Evolutionary conservation across 2,329 filamentous ascomycete genomes (phyloP), one percentile per base, ranked within the genome.

Genomic region (Fulvia fulva): DNA sequence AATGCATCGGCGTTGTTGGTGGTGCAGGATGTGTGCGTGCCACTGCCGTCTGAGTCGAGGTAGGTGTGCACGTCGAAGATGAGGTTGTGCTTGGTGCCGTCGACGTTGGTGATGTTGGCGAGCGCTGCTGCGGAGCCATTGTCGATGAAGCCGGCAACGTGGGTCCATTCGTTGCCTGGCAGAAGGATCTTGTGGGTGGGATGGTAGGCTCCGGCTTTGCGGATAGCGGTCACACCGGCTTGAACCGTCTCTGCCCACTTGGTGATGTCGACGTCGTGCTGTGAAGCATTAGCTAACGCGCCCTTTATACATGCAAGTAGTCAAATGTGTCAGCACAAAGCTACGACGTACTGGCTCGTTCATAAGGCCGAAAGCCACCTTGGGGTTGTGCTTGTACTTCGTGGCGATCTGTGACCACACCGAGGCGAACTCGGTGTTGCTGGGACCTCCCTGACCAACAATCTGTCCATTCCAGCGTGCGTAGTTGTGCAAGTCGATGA

Each of bases 331-430:
- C 6, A 30, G 5, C 5, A 6, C 28, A 30, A 5, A 30, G 28
- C 22, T 22, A 19, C 25, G 28, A 51, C 59, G 51, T 54, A 64
- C 62, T 2, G 86, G 86, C 73, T 78, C 87, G 73, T 89, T 89
- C 85, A 89, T 88, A 46, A 89, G 69, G 14, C 84, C 85, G 63
- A 89, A 87, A 3, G 82, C 77, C 25, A 89, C 73, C 59, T 81
- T 83, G 37, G 77, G 69, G 51, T 83, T 73, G 5, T 67, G 66
- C 22, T 77, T 78, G 71, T 88, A 89, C 67, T 83, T 83, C 1
- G 73, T 75, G 1, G 86, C 86, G 4, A 78, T 61, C 67, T 77
- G 74, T 28, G 63, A 70, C 86, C 86, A 89, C 5, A 88, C 71
- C 44, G 73, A 74, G 3, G 78, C 81, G 63, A 88, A 84, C 14